Conservation (phyloP, 768 basidiomycete species). For the Collybia sordida region DNA sequence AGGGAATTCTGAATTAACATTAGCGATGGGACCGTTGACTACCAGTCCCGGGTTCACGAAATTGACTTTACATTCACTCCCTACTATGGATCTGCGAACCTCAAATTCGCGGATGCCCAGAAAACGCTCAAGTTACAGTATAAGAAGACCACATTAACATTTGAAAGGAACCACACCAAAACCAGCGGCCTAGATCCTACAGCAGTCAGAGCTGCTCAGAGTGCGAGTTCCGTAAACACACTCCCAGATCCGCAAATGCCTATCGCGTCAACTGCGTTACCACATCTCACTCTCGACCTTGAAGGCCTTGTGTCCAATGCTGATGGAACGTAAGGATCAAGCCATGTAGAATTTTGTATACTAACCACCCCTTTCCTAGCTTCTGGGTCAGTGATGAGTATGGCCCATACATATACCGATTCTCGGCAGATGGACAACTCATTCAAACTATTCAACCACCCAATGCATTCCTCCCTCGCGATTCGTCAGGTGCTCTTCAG, state of each 20-base stretch:
- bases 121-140: conserved; percentile 53
- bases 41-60: conserved; percentile 61
- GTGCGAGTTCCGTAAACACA: conserved; percentile 25
- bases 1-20: not conserved
- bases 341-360: not conserved
- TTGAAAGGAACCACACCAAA: conserved; percentile 41
- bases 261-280: conserved; percentile 37
- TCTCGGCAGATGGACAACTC: conserved; percentile 43
- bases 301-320: conserved; percentile 58
- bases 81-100: conserved; percentile 44
- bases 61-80: conserved; percentile 59
- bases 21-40: conserved; percentile 56
- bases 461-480: conserved; percentile 50
- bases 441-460: conserved; percentile 61
- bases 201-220: conserved; percentile 40
- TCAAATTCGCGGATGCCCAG: conserved; percentile 49
- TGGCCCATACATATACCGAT: conserved; percentile 63
- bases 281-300: conserved; percentile 52
- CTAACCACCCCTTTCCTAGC: conserved; percentile 23
- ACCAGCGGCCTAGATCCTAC: conserved; percentile 60
- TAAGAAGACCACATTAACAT: conserved; percentile 45
- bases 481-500: conserved; percentile 41
- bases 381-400: conserved; percentile 73
- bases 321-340: conserved; percentile 52
- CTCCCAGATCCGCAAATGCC: conserved; percentile 46